Percentiles rank a stretch among this genome's conserved stretches.
Evolutionary conservation across 352 stramenopile genomes (phyloP).

Genomic region (Phytophthora europaea): DNA sequence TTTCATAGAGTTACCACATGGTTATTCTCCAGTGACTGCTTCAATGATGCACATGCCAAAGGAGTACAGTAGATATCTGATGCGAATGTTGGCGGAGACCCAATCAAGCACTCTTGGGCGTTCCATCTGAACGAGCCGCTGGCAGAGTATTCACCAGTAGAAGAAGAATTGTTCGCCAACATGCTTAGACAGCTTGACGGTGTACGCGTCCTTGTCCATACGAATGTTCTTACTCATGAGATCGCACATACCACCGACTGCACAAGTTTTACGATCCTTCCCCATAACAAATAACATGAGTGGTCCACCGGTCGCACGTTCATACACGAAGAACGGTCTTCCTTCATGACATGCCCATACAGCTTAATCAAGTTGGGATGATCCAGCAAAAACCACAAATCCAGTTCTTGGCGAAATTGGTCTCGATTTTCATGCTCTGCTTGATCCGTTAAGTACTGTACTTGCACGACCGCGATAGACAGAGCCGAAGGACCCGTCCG

Average conservation of each 20-base stretch:
- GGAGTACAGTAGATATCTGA: conserved; percentile 25
- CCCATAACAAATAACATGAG: background rate
- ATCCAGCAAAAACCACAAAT: conserved; percentile 8
- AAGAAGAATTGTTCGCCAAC: background rate
- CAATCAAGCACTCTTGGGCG: conserved; percentile 22
- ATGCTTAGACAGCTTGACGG: background rate
- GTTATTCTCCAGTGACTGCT: conserved; percentile 12
- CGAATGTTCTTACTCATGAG: background rate
- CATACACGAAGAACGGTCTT: background rate
- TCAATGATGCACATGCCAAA: conserved; percentile 33
- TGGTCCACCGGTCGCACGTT: background rate
- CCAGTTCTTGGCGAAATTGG: conserved; percentile 3
- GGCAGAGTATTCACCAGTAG: background rate
- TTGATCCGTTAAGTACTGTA: background rate
- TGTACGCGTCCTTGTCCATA: background rate
- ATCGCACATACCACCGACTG: background rate
- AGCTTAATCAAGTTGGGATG: conserved; percentile 10
- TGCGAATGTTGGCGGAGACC: conserved; percentile 14
- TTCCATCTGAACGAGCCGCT: conserved; percentile 31
- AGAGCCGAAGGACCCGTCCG: background rate
- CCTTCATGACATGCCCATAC: conserved; percentile 8
- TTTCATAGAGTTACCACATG: conserved; percentile 14
- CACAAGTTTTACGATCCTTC: background rate
- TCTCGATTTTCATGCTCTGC: background rate
- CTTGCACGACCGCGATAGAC: background rate